These are phyloP conservation scores for Jacaranda mimosifolia DNA, from an alignment of 257 asterid species.

Conservation along the genomic window DNA sequence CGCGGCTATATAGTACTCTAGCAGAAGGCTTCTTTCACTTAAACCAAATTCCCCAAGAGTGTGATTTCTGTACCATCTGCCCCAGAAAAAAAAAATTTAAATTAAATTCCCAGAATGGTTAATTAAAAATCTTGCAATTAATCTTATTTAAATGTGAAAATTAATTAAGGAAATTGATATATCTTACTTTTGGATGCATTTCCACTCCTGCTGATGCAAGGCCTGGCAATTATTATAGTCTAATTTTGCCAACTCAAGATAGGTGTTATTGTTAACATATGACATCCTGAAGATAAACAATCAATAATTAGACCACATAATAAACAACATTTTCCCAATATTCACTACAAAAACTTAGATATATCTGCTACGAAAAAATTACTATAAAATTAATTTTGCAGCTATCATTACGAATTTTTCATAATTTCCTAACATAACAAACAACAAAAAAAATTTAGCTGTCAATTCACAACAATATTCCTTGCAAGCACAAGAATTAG, in stretches of 20 bases:
- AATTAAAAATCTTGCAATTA: neutral
- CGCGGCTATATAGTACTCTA: constrained; percentile 58
- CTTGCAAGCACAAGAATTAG: too few species aligned
- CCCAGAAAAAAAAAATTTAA: neutral
- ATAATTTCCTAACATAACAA: too few species aligned
- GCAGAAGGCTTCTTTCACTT: constrained; percentile 48
- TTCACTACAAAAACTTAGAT: too few species aligned
- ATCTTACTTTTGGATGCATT: constrained; percentile 66
- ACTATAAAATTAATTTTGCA: too few species aligned
- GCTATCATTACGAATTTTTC: too few species aligned
- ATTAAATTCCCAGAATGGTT: neutral
- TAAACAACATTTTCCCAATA: neutral
- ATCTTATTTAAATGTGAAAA: neutral
- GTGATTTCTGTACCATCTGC: constrained; percentile 71
- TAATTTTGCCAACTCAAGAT: constrained; percentile 75
- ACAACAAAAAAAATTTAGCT: too few species aligned
- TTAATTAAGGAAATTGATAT: neutral
- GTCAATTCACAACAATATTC: too few species aligned
- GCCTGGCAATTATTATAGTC: constrained; percentile 82
- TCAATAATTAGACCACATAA: neutral
- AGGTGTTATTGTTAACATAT: constrained; percentile 64
- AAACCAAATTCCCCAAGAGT: constrained; percentile 54
- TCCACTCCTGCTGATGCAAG: constrained; percentile 78
- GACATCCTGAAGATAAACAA: constrained; percentile 65
- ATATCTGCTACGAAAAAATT: too few species aligned